Base-by-base conservation (phyloP, 2,329 filamentous ascomycete genomes). In the Colletotrichum tamarilloi region DNA sequence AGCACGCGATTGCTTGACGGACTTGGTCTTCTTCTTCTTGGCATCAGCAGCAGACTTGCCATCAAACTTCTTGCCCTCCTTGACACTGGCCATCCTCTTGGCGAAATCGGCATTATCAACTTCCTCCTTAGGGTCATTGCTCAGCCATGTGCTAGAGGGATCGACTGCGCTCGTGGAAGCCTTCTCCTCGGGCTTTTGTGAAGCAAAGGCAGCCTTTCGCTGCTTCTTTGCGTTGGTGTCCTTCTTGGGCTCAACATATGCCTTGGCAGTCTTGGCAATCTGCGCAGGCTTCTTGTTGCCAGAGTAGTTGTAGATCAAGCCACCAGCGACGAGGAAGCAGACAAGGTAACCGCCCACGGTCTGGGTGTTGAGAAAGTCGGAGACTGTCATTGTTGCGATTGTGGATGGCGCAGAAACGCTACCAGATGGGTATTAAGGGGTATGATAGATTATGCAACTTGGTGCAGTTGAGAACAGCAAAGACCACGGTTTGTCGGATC, bases 41-140 rank as follows among this genome's bases (percentile, higher is more conserved):
- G 92, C 92, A 16, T 87, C 85, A 72, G 87, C 83, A 76, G 89
- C 85, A 77, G 88, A 80, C 80, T 88, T 87, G 77, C 83, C 82
- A 73, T 82, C 85, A 77, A 90, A 88, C 78, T 90, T 89, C 75
- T 89, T 90, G 72, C 94, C 94, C 76, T 93, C 87, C 84, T 94
- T 93, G 63, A 92, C 88, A 77, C 89, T 92, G 70, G 90, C 85
- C 76, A 97, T 87, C 80, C 94, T 92, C 78, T 89, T 89, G 38
- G 94, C 94, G 81, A 97, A 96, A 76, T 95, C 93, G 78, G 89
- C 89, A 80, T 93, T 93, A 79, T 92, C 91, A 68, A 91, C 86
- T 57, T 89, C 89, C 72, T 92, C 91, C 71, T 92, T 88, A 69
- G 78, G 82, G 7, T 82, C 73, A 56, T 83, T 77, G 56, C 77